Evolutionary conservation across 2,329 filamentous ascomycete species (phyloP).

Genomic region (Plenodomus tracheiphilus): DNA sequence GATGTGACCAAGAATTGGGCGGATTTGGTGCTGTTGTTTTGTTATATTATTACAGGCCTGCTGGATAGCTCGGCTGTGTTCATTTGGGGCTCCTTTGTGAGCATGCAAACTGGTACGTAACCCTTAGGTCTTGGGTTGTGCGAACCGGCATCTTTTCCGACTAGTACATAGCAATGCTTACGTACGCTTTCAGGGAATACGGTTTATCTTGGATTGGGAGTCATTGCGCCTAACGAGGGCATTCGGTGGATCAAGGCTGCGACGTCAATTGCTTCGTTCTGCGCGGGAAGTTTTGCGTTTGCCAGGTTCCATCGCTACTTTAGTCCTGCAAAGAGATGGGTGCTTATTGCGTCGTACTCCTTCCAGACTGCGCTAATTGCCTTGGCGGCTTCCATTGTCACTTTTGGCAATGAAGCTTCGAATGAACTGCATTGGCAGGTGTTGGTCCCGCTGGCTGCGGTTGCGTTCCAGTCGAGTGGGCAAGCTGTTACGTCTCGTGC

Average conservation of each 20-base stretch:
- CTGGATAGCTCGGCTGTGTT: constrained; percentile 76
- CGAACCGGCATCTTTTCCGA: not conserved
- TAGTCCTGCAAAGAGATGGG: constrained; percentile 65
- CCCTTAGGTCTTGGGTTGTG: not conserved
- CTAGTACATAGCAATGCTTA: constrained; percentile 11
- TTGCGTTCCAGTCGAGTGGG: constrained; percentile 77
- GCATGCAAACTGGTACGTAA: constrained; percentile 74
- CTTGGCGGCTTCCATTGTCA: constrained; percentile 49
- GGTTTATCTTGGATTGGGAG: constrained; percentile 74
- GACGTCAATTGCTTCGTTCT: constrained; percentile 72
- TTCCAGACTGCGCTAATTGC: constrained; percentile 49
- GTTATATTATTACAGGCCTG: constrained; percentile 77
- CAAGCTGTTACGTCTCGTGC: constrained; percentile 76
- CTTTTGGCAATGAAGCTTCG: constrained; percentile 43
- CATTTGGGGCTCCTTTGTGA: constrained; percentile 79
- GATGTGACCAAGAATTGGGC: constrained; percentile 65
- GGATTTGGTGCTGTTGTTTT: constrained; percentile 70
- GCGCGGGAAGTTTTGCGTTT: constrained; percentile 72
- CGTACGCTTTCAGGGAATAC: constrained; percentile 62
- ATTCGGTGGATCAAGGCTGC: constrained; percentile 72
- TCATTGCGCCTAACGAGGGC: constrained; percentile 58
- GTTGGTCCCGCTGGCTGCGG: constrained; percentile 67
- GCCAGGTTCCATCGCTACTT: constrained; percentile 67
- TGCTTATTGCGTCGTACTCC: constrained; percentile 56
- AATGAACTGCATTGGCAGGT: constrained; percentile 54